Base-by-base conservation (phyloP, 108 stramenopile genomes). In the Bacterosira constricta region DNA sequence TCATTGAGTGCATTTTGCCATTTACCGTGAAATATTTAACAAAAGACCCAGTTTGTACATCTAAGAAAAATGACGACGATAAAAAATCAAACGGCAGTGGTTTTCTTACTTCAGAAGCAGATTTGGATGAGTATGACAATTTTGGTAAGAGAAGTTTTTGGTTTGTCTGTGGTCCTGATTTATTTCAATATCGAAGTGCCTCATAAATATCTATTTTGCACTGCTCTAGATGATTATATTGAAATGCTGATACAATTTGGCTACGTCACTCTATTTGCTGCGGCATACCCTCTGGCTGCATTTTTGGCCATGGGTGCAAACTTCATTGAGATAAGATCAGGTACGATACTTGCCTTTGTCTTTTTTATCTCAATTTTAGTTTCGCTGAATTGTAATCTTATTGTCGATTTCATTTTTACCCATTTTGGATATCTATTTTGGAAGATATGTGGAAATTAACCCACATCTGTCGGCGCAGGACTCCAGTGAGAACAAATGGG, bases 211-310 rank as follows among this genome's bases (percentile, higher is more conserved):
- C 11, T 34, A 21, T 34, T 27, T 26, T 23, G 2, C 15, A 27
- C 34, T 67, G 7, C 50, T n/a, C n/a, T n/a, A 65, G 64, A 94
- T 86, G 90, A 92, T 60, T 91, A 87, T 66, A 85, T 94, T 68
- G 93, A 95, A 60, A 90, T 92, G 63, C 36, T 92, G 27, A 92
- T 95, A 45, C 84, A 95, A 50, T 85, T 92, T 58, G 91, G 91
- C 26, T 95, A 95, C 69, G 86, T 90, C 25, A 92, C 90, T 8
- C 53, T 95, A 32, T 95, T 95, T 70, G 93, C 93, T 0, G 81
- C 85, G 6, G 93, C 91, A 4, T 95, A 88, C 65, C 93, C 93
- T 1, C 59, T 92, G 63, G 89, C 91, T 20, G 62, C 90, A 9
- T 39, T 90, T n/a, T 53, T 92, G 39, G 79, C 84, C 38, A 66